Percentiles rank a stretch among this genome's conserved stretches.
These are phyloP conservation scores for Perkinsus chesapeaki DNA, from an alignment of 169 alveolate genomes.

Conservation along the genomic window DNA sequence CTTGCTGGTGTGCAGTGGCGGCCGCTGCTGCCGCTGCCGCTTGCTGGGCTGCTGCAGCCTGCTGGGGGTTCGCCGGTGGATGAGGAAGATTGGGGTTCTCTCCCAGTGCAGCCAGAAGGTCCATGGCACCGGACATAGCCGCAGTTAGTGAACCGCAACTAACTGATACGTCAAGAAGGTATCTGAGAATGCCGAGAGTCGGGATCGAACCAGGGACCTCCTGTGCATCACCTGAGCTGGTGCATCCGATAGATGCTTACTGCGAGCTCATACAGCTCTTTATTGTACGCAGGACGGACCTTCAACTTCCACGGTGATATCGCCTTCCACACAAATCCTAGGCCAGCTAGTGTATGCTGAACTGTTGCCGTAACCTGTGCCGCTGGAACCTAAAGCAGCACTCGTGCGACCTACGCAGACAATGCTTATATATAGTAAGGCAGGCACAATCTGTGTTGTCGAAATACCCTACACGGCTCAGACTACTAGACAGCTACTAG, in stretches of 20 bases:
- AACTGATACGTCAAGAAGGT: background rate
- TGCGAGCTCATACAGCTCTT: background rate
- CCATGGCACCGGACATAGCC: background rate
- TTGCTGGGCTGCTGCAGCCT: background rate
- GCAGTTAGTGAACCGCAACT: background rate
- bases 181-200: background rate
- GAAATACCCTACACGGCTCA: too few species aligned
- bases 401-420: too few species aligned
- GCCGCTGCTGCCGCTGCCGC: background rate
- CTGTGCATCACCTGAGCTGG: background rate
- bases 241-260: background rate
- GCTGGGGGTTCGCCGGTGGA: background rate
- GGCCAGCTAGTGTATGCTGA: background rate
- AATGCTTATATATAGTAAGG: too few species aligned
- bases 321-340: background rate
- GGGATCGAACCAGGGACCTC: background rate
- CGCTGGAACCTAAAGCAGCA: background rate
- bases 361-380: background rate
- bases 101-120: background rate
- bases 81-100: background rate
- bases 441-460: too few species aligned
- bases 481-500: too few species aligned
- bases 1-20: background rate
- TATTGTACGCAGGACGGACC: background rate
- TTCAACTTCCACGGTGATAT: background rate